These are phyloP conservation scores for Thraustotheca clavata DNA, from an alignment of 352 stramenopile genomes.

Conservation along the genomic window DNA sequence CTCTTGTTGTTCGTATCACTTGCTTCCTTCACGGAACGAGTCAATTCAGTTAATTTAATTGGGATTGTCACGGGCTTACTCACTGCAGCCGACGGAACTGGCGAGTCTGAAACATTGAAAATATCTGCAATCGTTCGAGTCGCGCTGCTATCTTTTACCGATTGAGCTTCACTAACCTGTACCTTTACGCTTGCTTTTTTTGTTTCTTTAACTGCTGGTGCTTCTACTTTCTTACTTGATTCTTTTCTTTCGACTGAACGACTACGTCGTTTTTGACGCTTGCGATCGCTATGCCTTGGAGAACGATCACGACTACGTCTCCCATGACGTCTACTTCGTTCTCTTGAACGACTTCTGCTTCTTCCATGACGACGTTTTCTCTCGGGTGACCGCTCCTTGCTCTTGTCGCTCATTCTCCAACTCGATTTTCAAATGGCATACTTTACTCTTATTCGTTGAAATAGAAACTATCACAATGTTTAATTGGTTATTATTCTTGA, in stretches of 20 bases:
- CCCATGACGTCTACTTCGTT: not conserved
- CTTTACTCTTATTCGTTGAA: too few relatives aligned
- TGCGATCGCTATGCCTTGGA: not conserved
- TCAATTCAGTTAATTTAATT: slow-evolving; percentile 4
- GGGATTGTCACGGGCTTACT: slow-evolving; percentile 6
- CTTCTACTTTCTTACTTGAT: not conserved
- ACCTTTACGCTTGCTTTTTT: not conserved
- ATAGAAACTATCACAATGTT: too few relatives aligned
- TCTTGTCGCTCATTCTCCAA: slow-evolving; percentile 2
- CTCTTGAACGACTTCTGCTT: slow-evolving; percentile 4
- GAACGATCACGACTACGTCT: not conserved
- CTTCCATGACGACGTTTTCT: not conserved
- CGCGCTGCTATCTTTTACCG: not conserved
- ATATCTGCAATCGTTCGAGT: not conserved
- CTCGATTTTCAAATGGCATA: too few relatives aligned
- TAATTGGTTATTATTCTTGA: too few relatives aligned
- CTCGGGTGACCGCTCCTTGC: not conserved
- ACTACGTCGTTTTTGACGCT: slow-evolving; percentile 5
- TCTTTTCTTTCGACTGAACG: not conserved
- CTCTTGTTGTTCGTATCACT: not conserved
- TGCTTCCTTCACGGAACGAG: not conserved
- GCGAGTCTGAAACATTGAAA: slow-evolving; percentile 1
- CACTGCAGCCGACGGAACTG: not conserved
- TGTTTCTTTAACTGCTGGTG: not conserved
- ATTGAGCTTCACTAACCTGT: not conserved